Conservation (phyloP, 225 moss, liverwort and hornwort genomes). For the Polytrichum commune region DNA sequence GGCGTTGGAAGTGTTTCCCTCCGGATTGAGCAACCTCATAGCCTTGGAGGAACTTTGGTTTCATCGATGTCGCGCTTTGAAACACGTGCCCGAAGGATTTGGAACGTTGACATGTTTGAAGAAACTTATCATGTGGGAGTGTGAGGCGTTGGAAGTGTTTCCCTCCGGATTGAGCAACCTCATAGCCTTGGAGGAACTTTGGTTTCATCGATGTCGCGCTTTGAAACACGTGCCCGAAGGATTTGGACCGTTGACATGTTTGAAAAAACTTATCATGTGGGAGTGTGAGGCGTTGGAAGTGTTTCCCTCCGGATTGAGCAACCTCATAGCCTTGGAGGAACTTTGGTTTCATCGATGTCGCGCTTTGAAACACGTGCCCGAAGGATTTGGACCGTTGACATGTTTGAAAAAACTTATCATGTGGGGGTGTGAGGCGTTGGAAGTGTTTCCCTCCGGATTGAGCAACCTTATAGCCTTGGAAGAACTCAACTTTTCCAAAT, state of each 20-base stretch:
- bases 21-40: neutral
- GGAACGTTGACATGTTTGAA: neutral
- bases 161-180: neutral
- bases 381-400: neutral
- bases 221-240: neutral
- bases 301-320: neutral
- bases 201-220: neutral
- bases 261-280: neutral
- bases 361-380: neutral
- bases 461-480: neutral
- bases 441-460: neutral
- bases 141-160: neutral
- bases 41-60: neutral
- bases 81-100: neutral
- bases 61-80: neutral
- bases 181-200: neutral
- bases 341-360: accelerated
- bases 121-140: neutral
- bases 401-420: neutral
- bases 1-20: neutral
- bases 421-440: neutral
- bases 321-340: neutral
- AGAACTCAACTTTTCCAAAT: neutral
- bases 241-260: neutral
- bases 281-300: neutral